Conservation (phyloP, 169 alveolate species). For the Eimeria maxima region DNA sequence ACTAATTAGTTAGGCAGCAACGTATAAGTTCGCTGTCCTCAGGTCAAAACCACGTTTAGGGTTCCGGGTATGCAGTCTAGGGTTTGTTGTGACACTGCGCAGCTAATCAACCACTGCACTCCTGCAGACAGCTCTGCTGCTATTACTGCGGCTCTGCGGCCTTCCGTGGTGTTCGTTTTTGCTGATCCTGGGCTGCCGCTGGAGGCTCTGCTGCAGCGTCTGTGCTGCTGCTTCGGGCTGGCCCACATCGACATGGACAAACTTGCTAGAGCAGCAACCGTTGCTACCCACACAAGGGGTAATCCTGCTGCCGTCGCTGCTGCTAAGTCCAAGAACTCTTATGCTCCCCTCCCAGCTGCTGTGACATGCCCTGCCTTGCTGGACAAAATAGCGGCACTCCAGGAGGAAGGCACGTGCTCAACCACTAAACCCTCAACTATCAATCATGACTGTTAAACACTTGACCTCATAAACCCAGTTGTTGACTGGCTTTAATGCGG, state of each 20-base stretch:
- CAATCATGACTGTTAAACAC: not conserved
- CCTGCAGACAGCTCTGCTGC: not conserved
- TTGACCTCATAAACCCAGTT: not conserved
- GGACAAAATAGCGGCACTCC: constrained; percentile 38
- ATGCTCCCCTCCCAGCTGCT: constrained; percentile 19
- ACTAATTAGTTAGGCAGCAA: not conserved
- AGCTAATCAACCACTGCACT: constrained; percentile 15
- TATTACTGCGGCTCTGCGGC: constrained; percentile 43
- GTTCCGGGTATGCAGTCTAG: not conserved
- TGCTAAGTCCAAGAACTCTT: not conserved
- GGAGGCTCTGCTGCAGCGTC: constrained; percentile 29
- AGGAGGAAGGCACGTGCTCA: constrained; percentile 49
- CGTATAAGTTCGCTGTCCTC: not conserved
- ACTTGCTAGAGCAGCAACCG: not conserved
- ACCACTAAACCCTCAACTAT: not conserved
- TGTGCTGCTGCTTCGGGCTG: constrained; percentile 50
- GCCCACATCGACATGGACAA: constrained; percentile 54
- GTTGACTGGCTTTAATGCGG: not conserved
- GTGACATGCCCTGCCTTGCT: constrained; percentile 55
- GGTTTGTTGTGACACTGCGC: not conserved
- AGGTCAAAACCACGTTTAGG: not conserved
- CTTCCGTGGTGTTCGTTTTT: constrained; percentile 52
- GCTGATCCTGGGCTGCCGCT: constrained; percentile 66
- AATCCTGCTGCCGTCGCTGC: constrained; percentile 23
- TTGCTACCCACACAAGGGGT: constrained; percentile 1